Evolutionary conservation across 495 filamentous ascomycete genomes (phyloP), one percentile per base, ranked within the genome.

Genomic region (Annulohypoxylon moriforme): DNA sequence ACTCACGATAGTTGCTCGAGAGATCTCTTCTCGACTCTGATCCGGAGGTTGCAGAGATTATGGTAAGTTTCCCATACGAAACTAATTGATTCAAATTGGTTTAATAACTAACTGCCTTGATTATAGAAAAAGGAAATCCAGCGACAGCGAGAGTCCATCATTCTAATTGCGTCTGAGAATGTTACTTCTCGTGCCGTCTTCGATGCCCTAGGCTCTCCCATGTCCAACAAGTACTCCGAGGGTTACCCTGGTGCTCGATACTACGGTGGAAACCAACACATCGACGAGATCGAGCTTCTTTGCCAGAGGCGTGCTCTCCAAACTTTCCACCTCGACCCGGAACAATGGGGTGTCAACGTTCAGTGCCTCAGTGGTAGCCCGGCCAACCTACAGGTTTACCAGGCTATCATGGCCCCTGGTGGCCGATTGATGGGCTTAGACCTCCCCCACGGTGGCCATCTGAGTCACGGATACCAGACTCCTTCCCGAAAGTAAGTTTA

Each of bases 191-290:
- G 91, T 52, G 92, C 93, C 59, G 93, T 96, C 68, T 95, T 93
- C 84, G 93, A 96, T 83, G 92, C 93, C 71, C 88, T 96, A 56
- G 93, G 93, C 71, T 94, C 93, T 40, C 91, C 92, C 76, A 95
- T 94, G 93, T 94, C 91, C 77, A 95, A 99, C 89, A 99, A 99
- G 86, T 99, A 99, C 89, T 97, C 93, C 3, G 96, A 99, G 86
- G 96, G 96, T 75, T 97, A 97, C 83, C 96, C 96, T 76, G 96
- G 96, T 76, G 96, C 96, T 52, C 91, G 96, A 80, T 99, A 99
- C 88, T 99, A 99, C 80, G 96, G 96, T 81, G 96, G 96, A 74
- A 99, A 98, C 85, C 89, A 99, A 86, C 93, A 97, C 87, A 99
- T 99, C 68, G 96, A 99, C 81, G 85, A 90, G 78, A 94, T 98